phyloP scores from a whole-genome alignment of 1,284 basidiomycete species.

The Trichosporon faecale region DNA sequence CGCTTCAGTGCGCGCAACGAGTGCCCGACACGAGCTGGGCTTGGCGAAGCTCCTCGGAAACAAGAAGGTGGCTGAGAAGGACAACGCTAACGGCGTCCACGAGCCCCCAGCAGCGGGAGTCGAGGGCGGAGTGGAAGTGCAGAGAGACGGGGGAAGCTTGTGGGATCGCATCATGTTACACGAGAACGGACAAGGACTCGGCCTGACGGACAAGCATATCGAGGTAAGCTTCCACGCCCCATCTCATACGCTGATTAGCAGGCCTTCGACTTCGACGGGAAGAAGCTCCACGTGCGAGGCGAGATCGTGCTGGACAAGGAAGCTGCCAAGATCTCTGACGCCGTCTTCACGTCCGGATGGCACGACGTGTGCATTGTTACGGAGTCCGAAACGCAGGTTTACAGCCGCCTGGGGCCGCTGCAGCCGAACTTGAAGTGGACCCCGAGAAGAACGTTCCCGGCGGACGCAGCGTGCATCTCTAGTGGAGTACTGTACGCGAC shows the following conservation, averaged over 20 bases:
- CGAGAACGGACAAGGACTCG: slow-evolving; percentile 35
- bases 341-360: slow-evolving; percentile 25
- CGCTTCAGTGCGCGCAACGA: slow-evolving; percentile 12
- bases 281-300: slow-evolving; percentile 29
- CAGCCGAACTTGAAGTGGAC: slow-evolving; percentile 4
- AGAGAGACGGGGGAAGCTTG: slow-evolving; percentile 38
- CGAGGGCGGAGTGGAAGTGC: slow-evolving; percentile 40
- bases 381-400: slow-evolving; percentile 17
- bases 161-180: slow-evolving; percentile 35
- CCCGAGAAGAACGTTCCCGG: neutral
- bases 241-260: slow-evolving; percentile 1
- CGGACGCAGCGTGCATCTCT: slow-evolving; percentile 12
- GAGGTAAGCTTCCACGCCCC: slow-evolving; percentile 22
- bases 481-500: slow-evolving; percentile 12
- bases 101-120: slow-evolving; percentile 23
- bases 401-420: neutral
- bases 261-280: slow-evolving; percentile 35
- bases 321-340: slow-evolving; percentile 16
- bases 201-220: slow-evolving; percentile 29
- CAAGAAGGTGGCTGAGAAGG: slow-evolving; percentile 5
- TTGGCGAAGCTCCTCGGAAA: slow-evolving; percentile 42
- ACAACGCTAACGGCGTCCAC: neutral
- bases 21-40: slow-evolving; percentile 26
- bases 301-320: slow-evolving; percentile 13
- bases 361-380: slow-evolving; percentile 24